phyloP scores from a whole-genome alignment of 768 basidiomycete species.

The Suillus alpinus region DNA sequence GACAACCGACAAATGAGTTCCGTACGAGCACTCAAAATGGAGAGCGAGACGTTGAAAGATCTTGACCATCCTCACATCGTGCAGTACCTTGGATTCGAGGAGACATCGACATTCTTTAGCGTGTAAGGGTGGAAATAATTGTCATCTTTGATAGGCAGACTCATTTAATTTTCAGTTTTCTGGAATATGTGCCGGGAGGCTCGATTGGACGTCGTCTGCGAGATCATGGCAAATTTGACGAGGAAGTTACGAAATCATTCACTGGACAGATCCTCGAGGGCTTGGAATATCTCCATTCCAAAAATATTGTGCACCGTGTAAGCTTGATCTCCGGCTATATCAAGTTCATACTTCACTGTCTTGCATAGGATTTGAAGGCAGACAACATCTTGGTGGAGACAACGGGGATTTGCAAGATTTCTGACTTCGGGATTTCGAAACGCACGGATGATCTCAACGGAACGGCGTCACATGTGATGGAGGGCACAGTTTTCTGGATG shows the following conservation, averaged over 20 bases:
- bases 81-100: conserved; percentile 93
- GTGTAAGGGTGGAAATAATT: conserved; percentile 57
- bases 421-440: conserved; percentile 97
- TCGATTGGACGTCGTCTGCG: conserved; percentile 88
- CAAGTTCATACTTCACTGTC: conserved; percentile 3
- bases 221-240: conserved; percentile 90
- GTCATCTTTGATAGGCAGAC: not conserved
- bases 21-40: conserved; percentile 88
- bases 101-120: conserved; percentile 83
- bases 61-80: conserved; percentile 97
- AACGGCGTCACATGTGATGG: conserved; percentile 86
- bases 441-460: conserved; percentile 83
- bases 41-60: conserved; percentile 95
- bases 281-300: conserved; percentile 88
- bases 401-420: conserved; percentile 92
- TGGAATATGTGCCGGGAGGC: conserved; percentile 98
- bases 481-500: conserved; percentile 99
- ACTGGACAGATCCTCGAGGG: conserved; percentile 90
- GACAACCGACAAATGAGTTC: conserved; percentile 83
- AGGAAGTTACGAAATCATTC: conserved; percentile 89
- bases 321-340: conserved; percentile 10
- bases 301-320: conserved; percentile 90
- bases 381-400: conserved; percentile 97
- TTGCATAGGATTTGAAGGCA: conserved; percentile 83
- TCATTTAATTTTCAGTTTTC: conserved; percentile 58